phyloP scores from a whole-genome alignment of 75 land plant species.

The Pinus albicaulis region DNA sequence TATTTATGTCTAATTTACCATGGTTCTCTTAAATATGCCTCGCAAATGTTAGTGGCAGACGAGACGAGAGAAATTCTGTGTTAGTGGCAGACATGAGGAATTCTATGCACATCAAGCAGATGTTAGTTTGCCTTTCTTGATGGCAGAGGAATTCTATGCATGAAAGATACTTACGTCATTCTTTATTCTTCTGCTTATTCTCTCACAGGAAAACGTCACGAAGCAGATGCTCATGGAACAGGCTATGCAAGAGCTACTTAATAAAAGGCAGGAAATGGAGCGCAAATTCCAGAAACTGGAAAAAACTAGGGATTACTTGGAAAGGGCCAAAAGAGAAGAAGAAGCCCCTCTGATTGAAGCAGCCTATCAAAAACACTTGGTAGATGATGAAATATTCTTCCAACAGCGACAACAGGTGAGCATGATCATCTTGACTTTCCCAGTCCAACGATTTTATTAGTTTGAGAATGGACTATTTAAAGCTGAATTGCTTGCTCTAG shows the following conservation, averaged over 20 bases:
- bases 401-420: constrained; percentile 77
- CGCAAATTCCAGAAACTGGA: constrained; percentile 84
- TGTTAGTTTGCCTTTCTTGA: too few relatives aligned
- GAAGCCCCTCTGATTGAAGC: constrained; percentile 86
- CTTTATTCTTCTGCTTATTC: too few relatives aligned
- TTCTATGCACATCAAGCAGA: too few relatives aligned
- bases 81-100: too few relatives aligned
- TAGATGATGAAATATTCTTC: constrained; percentile 73
- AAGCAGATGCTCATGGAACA: constrained; percentile 77
- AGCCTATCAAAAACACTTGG: constrained; percentile 60
- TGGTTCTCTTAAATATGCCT: not conserved
- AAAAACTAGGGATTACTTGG: constrained; percentile 92
- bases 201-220: constrained; percentile 60
- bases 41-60: not conserved
- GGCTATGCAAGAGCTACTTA: constrained; percentile 76
- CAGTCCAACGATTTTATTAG: too few relatives aligned
- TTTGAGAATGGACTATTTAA: too few relatives aligned
- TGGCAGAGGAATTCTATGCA: not conserved
- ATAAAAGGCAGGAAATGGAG: constrained; percentile 89
- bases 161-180: not conserved
- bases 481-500: too few relatives aligned
- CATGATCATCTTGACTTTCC: too few relatives aligned
- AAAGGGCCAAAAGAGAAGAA: constrained; percentile 97
- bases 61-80: too few relatives aligned
- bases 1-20: not conserved